phyloP scores from a whole-genome alignment of 257 asterid genomes.

The Solanum piurae region DNA sequence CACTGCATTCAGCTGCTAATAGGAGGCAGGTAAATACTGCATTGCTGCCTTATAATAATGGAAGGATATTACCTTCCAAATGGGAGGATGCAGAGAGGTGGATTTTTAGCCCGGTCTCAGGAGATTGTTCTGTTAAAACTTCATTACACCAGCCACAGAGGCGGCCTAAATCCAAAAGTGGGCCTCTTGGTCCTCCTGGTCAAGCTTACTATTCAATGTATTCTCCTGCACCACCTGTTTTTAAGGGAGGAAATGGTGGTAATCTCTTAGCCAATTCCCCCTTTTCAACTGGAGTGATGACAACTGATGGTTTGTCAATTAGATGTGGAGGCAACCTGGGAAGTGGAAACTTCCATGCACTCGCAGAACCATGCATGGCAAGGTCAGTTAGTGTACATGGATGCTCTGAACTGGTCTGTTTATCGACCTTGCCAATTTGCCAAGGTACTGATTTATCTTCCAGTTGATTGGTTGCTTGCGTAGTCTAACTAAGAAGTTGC shows the following conservation, averaged over 20 bases:
- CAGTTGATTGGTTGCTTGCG: background rate
- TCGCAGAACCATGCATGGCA: conserved; percentile 65
- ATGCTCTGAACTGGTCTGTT: conserved; percentile 58
- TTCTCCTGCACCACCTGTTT: conserved; percentile 62
- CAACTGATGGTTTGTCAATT: conserved; percentile 44
- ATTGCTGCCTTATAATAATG: conserved; percentile 55
- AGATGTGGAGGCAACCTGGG: conserved; percentile 30
- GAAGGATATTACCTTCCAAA: conserved; percentile 82
- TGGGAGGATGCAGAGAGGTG: conserved; percentile 99
- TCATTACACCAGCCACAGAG: conserved; percentile 65
- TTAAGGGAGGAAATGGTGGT: conserved; percentile 31
- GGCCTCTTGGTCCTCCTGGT: conserved; percentile 95
- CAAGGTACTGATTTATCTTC: conserved; percentile 34
- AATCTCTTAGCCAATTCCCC: conserved; percentile 50
- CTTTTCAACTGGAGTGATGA: conserved; percentile 53
- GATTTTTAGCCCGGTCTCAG: conserved; percentile 79
- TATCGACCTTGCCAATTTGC: conserved; percentile 34
- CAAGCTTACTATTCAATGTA: conserved; percentile 59
- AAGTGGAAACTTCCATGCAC: conserved; percentile 32
- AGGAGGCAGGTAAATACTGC: conserved; percentile 36
- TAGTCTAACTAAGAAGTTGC: background rate
- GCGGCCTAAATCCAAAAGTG: conserved; percentile 88
- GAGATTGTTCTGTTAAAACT: conserved; percentile 44
- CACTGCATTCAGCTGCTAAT: conserved; percentile 35
- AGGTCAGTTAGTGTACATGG: conserved; percentile 90